phyloP scores from a whole-genome alignment of 768 basidiomycete genomes.

The Leccinum aurantiacum region DNA sequence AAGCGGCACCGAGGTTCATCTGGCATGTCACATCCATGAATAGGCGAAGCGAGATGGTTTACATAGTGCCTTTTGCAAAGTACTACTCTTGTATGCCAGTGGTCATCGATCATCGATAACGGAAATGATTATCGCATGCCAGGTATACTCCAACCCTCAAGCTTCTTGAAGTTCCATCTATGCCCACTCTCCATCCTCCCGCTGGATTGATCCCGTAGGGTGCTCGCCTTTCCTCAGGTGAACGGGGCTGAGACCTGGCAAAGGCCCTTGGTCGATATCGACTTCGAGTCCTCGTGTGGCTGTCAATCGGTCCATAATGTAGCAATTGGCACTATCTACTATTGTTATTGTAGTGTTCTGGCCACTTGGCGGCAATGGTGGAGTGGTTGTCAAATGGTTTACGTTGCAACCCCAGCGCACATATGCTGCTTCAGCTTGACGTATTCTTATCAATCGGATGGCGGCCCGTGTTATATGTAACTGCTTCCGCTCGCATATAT shows the following conservation, averaged over 20 bases:
- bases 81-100: not conserved
- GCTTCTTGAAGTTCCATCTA: not conserved
- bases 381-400: not conserved
- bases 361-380: conserved; percentile 6
- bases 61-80: not conserved
- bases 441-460: not conserved
- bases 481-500: conserved; percentile 5
- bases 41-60: not conserved
- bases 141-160: not conserved
- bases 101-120: conserved; percentile 20
- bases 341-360: too few species aligned
- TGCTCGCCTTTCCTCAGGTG: not conserved
- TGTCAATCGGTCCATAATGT: not conserved
- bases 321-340: not conserved
- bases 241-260: not conserved
- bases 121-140: conserved; percentile 27
- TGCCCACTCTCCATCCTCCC: not conserved
- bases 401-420: not conserved
- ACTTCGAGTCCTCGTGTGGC: not conserved
- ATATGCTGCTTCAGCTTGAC: conserved; percentile 1
- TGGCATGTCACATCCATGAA: too few species aligned
- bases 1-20: not conserved
- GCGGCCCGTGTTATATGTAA: not conserved
- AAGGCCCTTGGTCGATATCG: not conserved
- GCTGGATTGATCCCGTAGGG: not conserved